Evolutionary conservation across 2,329 filamentous ascomycete genomes (phyloP), one percentile per base, ranked within the genome.

Genomic region (Penicillium vulpinum): DNA sequence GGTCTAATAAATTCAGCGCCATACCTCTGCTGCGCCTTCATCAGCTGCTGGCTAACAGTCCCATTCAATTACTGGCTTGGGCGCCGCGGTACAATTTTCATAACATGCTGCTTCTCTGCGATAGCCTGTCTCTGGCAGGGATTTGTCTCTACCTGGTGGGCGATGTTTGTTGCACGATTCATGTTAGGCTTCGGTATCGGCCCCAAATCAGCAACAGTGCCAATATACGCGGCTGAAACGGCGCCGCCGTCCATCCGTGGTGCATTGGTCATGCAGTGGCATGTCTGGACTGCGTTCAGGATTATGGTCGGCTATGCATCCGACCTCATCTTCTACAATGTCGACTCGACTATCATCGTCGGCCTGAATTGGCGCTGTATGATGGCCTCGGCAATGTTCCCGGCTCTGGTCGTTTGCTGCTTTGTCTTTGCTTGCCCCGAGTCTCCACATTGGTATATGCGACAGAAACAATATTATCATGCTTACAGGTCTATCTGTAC

Each of bases 251-350:
- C 76, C 5, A 87, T 91, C 53, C 84, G 89, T 69, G 88, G 89
- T 61, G 89, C 88, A 8, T 79, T 94, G 18, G 89, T 92, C 61
- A 93, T 93, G 89, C 87, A 86, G 60, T 93, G 90, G 89, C 88
- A 92, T 74, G 80, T 80, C 75, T 82, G 76, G 75, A 78, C 75
- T 5, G 79, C 77, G 0, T 80, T 80, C 56, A 79, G 79, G 13
- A 80, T 81, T 57, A 77, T 81, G 80, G 73, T 76, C 16, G 85
- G 85, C 16, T 88, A 82, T 67, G 81, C 80, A 7, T 84, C 80
- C 45, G 85, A 87, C 64, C 75, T 88, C 28, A 83, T 82, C 8
- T 86, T 88, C 67, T 87, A 83, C 67, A 73, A 81, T 51, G 83
- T 77, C 54, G 81, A 86, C 63, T 74, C 73, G 3, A 70, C 78